Evolutionary conservation across 495 filamentous ascomycete genomes (phyloP), one percentile per base, ranked within the genome.

Genomic region (Lophiostoma macrostomum): DNA sequence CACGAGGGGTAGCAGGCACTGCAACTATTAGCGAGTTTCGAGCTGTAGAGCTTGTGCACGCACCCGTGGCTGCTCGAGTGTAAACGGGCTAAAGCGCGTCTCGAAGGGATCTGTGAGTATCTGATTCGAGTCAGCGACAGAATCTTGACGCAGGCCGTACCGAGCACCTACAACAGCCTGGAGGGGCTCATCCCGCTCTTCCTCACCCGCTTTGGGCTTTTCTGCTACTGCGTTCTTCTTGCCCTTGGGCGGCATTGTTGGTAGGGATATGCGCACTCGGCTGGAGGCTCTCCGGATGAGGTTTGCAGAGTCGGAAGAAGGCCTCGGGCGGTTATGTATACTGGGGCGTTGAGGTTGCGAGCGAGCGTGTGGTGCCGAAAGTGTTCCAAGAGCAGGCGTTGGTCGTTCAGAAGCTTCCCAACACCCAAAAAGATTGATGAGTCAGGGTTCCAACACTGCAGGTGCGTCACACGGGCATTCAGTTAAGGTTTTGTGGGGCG

Each of bases 1-100:
- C 40, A 87, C 94, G 50, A 99, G 76, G 23, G 91, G 91, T 25
- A 99, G 76, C 24, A 99, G 84, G 76, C 94, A 97, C 90, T 94
- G 58, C 24, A 14, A 5, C 30, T 13, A 11, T 5, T 6, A 8
- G 19, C 12, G 13, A 35, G 50, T 0, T 30, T 5, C 7, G 18
- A 39, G 34, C 16, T 18, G 5, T 23, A 5, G 30, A 13, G 7
- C n/a, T 40, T 20, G 53, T 49, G 32, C 23, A 70, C 82, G 62
- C 79, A 96, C 91, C 75, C 91, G 78, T 64, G 93, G 94, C 38
- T 75, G 84, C 66, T 96, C 89, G 27, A 91, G 70, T 0, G 90
- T 90, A 69, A 99, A 95, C 0, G 93, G 93, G 50, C 76, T 79
- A 67, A 96, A 97, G 66, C 87, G 74, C 7, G 88, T 90, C 70